Conservation (phyloP, 1,139 yeast genomes). For the Yamadazyma atmosphaerica region DNA sequence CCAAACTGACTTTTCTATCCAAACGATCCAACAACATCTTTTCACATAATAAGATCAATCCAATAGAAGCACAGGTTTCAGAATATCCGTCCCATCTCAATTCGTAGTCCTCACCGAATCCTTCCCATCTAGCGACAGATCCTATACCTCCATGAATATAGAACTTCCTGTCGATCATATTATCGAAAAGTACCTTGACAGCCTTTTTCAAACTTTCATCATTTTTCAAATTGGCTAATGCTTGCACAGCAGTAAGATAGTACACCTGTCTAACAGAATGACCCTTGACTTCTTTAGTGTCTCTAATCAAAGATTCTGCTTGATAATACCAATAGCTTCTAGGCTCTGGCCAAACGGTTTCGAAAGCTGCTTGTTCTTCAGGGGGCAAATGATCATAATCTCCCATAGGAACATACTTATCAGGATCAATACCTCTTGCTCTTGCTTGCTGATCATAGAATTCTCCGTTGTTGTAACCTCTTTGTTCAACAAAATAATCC, state of each 20-base stretch:
- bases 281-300: slow-evolving; percentile 16
- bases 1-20: slow-evolving; percentile 14
- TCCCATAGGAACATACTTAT: slow-evolving; percentile 11
- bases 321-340: slow-evolving; percentile 22
- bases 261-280: slow-evolving; percentile 19
- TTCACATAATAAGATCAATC: slow-evolving; percentile 16
- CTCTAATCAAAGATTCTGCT: slow-evolving; percentile 16
- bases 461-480: slow-evolving; percentile 20
- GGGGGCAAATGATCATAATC: slow-evolving; percentile 11
- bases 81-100: slow-evolving; percentile 22
- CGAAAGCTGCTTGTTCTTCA: slow-evolving; percentile 1
- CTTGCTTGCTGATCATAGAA: slow-evolving; percentile 17
- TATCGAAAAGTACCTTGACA: slow-evolving; percentile 17
- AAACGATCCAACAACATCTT: slow-evolving; percentile 14
- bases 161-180: slow-evolving; percentile 21
- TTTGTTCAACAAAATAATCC: slow-evolving; percentile 19
- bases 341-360: slow-evolving; percentile 16
- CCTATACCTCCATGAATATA: slow-evolving; percentile 26
- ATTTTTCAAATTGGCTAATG: slow-evolving; percentile 13
- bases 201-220: slow-evolving; percentile 15
- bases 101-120: slow-evolving; percentile 21
- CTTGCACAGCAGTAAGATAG: slow-evolving; percentile 19
- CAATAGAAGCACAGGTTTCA: slow-evolving; percentile 24
- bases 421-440: slow-evolving; percentile 18
- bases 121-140: slow-evolving; percentile 20